phyloP scores from a whole-genome alignment of 441 rosid species.

The Eutrema salsugineum region DNA sequence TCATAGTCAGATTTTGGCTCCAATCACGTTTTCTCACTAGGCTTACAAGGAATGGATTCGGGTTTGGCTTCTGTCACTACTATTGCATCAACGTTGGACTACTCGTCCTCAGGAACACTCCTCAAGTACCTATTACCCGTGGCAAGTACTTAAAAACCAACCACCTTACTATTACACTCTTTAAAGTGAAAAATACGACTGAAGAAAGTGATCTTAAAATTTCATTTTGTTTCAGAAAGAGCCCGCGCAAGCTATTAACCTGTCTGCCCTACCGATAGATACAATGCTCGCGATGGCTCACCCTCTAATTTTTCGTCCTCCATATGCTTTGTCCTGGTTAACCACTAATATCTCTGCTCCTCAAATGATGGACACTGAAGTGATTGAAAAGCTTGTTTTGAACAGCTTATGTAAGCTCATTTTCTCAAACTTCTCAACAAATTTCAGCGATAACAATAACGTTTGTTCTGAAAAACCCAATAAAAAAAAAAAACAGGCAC shows the following conservation, averaged over 20 bases:
- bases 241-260: constrained; percentile 56
- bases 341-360: constrained; percentile 59
- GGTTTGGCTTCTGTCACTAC: constrained; percentile 63
- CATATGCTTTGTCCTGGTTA: constrained; percentile 62
- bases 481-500: constrained; percentile 39
- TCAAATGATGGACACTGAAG: constrained; percentile 73
- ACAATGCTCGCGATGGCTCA: constrained; percentile 50
- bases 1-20: neutral
- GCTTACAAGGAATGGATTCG: constrained; percentile 64
- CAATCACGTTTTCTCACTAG: constrained; percentile 33
- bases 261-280: constrained; percentile 67
- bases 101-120: constrained; percentile 64
- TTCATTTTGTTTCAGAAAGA: constrained; percentile 47
- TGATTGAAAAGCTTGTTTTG: constrained; percentile 63
- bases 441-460: neutral
- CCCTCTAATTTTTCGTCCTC: constrained; percentile 66
- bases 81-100: constrained; percentile 82
- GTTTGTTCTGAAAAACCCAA: neutral
- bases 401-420: constrained; percentile 60
- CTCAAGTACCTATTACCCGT: constrained; percentile 71
- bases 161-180: neutral
- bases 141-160: constrained; percentile 43
- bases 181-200: neutral
- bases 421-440: neutral
- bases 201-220: constrained; percentile 11